phyloP scores from a whole-genome alignment of 177 flowering plant genomes.

The Vitis hybrid region DNA sequence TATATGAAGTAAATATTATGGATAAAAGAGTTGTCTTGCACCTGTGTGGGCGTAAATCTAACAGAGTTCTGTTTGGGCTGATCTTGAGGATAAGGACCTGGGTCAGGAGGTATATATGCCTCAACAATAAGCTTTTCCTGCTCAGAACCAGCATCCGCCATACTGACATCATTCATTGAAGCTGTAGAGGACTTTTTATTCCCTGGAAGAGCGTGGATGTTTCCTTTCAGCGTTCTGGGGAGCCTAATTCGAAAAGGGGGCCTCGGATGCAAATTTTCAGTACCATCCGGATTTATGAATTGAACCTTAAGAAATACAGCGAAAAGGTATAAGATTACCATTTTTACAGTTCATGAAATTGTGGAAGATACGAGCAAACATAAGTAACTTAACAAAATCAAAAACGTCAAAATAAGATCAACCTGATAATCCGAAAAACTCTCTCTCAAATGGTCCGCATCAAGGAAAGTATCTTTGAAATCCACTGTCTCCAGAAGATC shows the following conservation, averaged over 20 bases:
- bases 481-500: constrained; percentile 82
- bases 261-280: constrained; percentile 52
- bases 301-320: constrained; percentile 45
- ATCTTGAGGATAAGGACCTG: constrained; percentile 99
- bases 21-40: constrained; percentile 14
- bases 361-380: neutral
- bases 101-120: constrained; percentile 89
- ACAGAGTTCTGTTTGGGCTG: constrained; percentile 92
- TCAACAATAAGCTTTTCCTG: constrained; percentile 74
- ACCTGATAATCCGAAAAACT: constrained; percentile 82
- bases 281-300: constrained; percentile 70
- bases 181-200: constrained; percentile 36
- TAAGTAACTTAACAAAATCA: neutral
- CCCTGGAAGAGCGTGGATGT: constrained; percentile 61
- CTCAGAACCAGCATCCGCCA: constrained; percentile 35
- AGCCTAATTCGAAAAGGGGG: constrained; percentile 86
- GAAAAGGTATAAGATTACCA: neutral
- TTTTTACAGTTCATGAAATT: neutral
- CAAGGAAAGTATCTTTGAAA: constrained; percentile 92
- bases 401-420: constrained; percentile 2
- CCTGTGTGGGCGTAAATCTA: constrained; percentile 95
- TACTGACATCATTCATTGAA: constrained; percentile 31
- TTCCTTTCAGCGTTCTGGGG: constrained; percentile 55
- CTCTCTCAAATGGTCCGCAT: constrained; percentile 74
- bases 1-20: neutral